These are phyloP conservation scores for Sugiyamaella qingdaonensis DNA, from an alignment of 805 yeast species.

Conservation along the genomic window DNA sequence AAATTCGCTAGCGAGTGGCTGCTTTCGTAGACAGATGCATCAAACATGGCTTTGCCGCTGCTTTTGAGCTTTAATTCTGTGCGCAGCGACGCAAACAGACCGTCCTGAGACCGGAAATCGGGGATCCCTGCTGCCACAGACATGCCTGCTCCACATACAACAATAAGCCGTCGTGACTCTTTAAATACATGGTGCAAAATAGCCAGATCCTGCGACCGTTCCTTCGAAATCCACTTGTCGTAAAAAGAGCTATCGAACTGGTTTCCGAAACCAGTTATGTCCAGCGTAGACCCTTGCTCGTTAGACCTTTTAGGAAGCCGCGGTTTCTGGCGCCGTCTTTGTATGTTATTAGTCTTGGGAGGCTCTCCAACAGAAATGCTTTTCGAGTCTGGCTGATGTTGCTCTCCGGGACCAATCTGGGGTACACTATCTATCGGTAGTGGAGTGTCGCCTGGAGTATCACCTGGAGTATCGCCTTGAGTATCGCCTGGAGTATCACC, in stretches of 20 bases:
- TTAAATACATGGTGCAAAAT: constrained; percentile 50
- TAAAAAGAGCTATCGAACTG: not conserved
- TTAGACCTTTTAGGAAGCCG: constrained; percentile 14
- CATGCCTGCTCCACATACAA: constrained; percentile 85
- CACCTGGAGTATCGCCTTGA: too few species aligned
- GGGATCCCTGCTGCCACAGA: constrained; percentile 92
- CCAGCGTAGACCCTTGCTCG: constrained; percentile 10
- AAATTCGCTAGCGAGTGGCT: constrained; percentile 57
- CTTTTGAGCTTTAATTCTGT: constrained; percentile 35
- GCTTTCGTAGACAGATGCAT: constrained; percentile 68
- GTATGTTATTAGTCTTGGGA: too few species aligned
- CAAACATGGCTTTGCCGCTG: constrained; percentile 70
- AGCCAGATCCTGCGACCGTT: constrained; percentile 31
- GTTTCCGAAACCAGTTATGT: constrained; percentile 3
- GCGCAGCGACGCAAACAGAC: constrained; percentile 59
- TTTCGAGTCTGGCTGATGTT: too few species aligned
- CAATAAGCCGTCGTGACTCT: constrained; percentile 55
- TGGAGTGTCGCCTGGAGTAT: too few species aligned
- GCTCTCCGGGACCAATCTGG: too few species aligned
- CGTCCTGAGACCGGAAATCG: constrained; percentile 69
- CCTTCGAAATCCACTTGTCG: constrained; percentile 6
- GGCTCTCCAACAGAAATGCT: too few species aligned
- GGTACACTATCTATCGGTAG: too few species aligned
- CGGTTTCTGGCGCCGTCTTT: constrained; percentile 11
- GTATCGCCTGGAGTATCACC: too few species aligned